Base-by-base conservation (phyloP, 2,329 filamentous ascomycete genomes). In the Epichloe sylvatica region DNA sequence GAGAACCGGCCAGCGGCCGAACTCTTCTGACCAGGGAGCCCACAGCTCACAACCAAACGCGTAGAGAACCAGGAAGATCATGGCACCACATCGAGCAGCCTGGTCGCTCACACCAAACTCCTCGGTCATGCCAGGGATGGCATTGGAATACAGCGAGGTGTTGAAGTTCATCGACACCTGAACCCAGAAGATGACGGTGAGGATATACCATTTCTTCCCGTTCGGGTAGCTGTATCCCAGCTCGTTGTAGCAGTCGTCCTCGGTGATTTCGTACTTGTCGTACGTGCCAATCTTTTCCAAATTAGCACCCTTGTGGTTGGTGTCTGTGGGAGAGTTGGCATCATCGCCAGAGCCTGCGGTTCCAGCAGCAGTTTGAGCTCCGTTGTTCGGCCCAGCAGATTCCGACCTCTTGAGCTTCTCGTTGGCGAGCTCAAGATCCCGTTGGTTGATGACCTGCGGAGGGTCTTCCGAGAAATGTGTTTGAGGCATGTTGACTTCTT, bases 31-130 rank as follows among this genome's bases (percentile, higher is more conserved):
- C 84, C 86, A 92, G 0, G 87, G 87, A 0, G 87, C 87, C 87
- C 87, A 92, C 0, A 91, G 74, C 64, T 92, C 87, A 63, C 87
- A 92, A 36, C 87, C 87, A 62, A 92, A 90, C 37, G 86, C 86
- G 63, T 94, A 92, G 2, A 81, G 65, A 46, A 92, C 75, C 38
- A 94, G 68, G 68, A 91, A 92, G 54, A 89, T 78, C 68, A 85
- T 83, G 52, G 85, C 84, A 61, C 86, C 86, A 50, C 78, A 76
- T 49, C 85, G 78, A 4, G 82, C 85, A 4, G 76, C 79, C 63
- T 87, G 83, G 30, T 70, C 69, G 53, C 80, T 83, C 53, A 91
- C 81, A 44, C 67, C 56, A 55, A 86, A 92, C 53, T 88, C 75
- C 19, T 81, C 69, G 0, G 76, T 70, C 46, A 88, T 85, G 23